A percentile compares a stretch with the other conserved stretches of the same genome.
phyloP scores from a whole-genome alignment of 805 yeast genomes.

The Candida railenensis region DNA sequence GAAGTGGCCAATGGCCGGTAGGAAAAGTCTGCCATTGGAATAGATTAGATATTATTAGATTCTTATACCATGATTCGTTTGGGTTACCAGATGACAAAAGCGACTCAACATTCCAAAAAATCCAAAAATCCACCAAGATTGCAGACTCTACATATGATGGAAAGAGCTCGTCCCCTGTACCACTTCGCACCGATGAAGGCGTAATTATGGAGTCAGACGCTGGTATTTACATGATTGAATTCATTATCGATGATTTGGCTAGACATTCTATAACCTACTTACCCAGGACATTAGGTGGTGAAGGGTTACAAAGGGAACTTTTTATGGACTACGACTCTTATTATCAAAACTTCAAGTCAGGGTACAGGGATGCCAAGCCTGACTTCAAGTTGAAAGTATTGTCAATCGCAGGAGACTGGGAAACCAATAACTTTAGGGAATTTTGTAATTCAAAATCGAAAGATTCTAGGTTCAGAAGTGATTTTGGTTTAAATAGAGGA shows the following conservation, averaged over 20 bases:
- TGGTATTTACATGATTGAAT: constrained; percentile 77
- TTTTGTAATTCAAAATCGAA: constrained; percentile 17
- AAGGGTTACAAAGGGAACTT: constrained; percentile 57
- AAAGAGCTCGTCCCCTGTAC: constrained; percentile 18
- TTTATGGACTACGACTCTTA: constrained; percentile 44
- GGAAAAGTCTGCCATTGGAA: constrained; percentile 83
- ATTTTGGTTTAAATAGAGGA: constrained; percentile 46
- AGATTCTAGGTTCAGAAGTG: constrained; percentile 22
- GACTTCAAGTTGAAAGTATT: constrained; percentile 53
- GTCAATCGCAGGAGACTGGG: constrained; percentile 60
- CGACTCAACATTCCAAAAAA: constrained; percentile 39
- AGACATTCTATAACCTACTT: constrained; percentile 59
- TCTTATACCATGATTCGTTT: constrained; percentile 79
- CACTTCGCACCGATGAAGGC: constrained; percentile 23
- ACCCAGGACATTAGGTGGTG: constrained; percentile 56
- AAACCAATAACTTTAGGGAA: constrained; percentile 49
- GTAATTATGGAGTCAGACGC: constrained; percentile 46
- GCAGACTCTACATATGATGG: constrained; percentile 16
- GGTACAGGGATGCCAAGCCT: constrained; percentile 18
- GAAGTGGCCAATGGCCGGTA: constrained; percentile 39
- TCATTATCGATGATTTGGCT: constrained; percentile 57
- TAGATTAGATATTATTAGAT: constrained; percentile 73
- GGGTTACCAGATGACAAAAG: constrained; percentile 61
- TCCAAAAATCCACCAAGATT: constrained; percentile 30
- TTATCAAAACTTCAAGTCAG: constrained; percentile 29